phyloP scores from a whole-genome alignment of 345 rosid species.

The Diplotaxis tenuifolia region DNA sequence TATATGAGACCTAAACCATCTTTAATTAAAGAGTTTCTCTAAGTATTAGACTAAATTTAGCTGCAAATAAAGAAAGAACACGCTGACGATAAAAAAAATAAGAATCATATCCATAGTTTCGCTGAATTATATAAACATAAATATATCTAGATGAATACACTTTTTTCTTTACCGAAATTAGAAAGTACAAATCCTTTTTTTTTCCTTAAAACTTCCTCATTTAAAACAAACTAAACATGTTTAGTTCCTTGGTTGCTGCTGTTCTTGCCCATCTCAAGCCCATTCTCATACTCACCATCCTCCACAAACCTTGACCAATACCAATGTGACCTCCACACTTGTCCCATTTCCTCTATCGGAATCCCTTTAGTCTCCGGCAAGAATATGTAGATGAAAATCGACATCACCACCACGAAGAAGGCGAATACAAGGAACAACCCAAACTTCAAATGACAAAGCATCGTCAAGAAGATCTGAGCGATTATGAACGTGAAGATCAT shows the following conservation, averaged over 20 bases:
- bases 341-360: slow-evolving; percentile 43
- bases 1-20: not conserved
- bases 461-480: slow-evolving; percentile 37
- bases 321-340: slow-evolving; percentile 45
- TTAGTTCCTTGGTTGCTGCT: slow-evolving; percentile 32
- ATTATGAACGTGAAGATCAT: slow-evolving; percentile 42
- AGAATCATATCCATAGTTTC: slow-evolving; percentile 18
- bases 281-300: slow-evolving; percentile 37
- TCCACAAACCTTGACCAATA: slow-evolving; percentile 40
- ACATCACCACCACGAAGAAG: slow-evolving; percentile 39
- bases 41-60: not conserved
- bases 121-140: slow-evolving; percentile 28
- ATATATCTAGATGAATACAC: slow-evolving; percentile 19
- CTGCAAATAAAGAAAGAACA: not conserved
- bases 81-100: not conserved
- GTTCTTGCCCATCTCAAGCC: slow-evolving; percentile 33
- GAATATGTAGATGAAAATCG: slow-evolving; percentile 35
- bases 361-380: slow-evolving; percentile 41
- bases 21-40: not conserved
- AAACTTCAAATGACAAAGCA: slow-evolving; percentile 41
- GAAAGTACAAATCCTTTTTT: slow-evolving; percentile 3
- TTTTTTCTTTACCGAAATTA: slow-evolving; percentile 19
- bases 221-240: not conserved
- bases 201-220: not conserved
- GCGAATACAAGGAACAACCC: slow-evolving; percentile 39